Percentiles rank a stretch among this genome's conserved stretches.
These are phyloP conservation scores for Knoxdaviesia proteae DNA, from an alignment of 2,329 filamentous ascomycete species.

Conservation along the genomic window DNA sequence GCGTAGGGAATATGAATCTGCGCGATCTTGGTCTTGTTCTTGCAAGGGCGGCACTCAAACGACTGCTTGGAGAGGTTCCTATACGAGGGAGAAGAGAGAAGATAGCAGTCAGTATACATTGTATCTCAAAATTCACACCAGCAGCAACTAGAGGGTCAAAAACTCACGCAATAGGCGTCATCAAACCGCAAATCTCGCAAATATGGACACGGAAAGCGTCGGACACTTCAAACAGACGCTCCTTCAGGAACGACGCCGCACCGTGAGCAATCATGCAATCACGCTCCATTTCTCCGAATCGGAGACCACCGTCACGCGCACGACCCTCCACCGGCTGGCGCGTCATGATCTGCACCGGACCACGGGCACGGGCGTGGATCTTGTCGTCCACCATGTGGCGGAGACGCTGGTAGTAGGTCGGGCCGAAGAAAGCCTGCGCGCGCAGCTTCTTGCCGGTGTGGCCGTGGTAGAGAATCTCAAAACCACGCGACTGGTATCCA, in stretches of 20 bases:
- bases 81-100: slow-evolving; percentile 1
- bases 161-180: slow-evolving; percentile 97
- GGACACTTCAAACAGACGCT: slow-evolving; percentile 89
- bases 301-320: slow-evolving; percentile 89
- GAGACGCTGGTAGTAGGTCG: slow-evolving; percentile 95
- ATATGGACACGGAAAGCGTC: slow-evolving; percentile 97
- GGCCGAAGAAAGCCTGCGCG: slow-evolving; percentile 88
- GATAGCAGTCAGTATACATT: slow-evolving; percentile 13
- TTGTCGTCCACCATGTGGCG: slow-evolving; percentile 99
- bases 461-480: slow-evolving; percentile 97
- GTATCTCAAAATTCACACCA: slow-evolving; percentile 1
- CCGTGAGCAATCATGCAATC: slow-evolving; percentile 99
- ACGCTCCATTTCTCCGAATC: slow-evolving; percentile 99
- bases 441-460: slow-evolving; percentile 88
- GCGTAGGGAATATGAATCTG: slow-evolving; percentile 97
- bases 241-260: slow-evolving; percentile 89
- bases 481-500: slow-evolving; percentile 91
- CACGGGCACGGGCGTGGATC: slow-evolving; percentile 95
- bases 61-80: slow-evolving; percentile 88
- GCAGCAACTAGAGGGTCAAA: slow-evolving; percentile 1
- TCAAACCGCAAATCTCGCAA: slow-evolving; percentile 94
- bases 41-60: slow-evolving; percentile 92
- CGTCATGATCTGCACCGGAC: slow-evolving; percentile 91
- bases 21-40: slow-evolving; percentile 97
- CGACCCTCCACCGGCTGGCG: slow-evolving; percentile 95